Conservation (phyloP, 352 stramenopile genomes). For the Phytophthora macrochlamydospora region DNA sequence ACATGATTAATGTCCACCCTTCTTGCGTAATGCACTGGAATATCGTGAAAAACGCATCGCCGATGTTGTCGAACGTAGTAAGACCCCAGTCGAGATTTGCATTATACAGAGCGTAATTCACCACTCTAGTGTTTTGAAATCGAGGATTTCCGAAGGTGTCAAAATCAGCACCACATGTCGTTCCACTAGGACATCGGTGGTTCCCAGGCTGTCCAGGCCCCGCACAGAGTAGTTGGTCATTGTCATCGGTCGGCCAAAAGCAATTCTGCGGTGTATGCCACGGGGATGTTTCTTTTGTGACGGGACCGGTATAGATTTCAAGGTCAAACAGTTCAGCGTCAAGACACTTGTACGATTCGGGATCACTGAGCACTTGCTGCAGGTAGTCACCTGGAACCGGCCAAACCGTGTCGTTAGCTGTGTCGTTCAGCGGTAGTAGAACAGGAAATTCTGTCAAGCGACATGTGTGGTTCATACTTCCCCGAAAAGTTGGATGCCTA, state of each 20-base stretch:
- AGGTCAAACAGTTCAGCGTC: slow-evolving; percentile 17
- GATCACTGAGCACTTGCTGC: slow-evolving; percentile 39
- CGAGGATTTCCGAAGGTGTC: slow-evolving; percentile 65
- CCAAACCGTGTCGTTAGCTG: slow-evolving; percentile 44
- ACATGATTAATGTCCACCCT: slow-evolving; percentile 88
- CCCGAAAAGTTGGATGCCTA: slow-evolving; percentile 85
- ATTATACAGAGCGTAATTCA: slow-evolving; percentile 58
- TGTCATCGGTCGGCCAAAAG: slow-evolving; percentile 91
- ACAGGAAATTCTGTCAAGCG: slow-evolving; percentile 75
- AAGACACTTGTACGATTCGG: slow-evolving; percentile 44
- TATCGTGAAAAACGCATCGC: slow-evolving; percentile 77
- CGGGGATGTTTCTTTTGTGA: slow-evolving; percentile 71
- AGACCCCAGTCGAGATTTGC: slow-evolving; percentile 87
- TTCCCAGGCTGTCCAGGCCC: no score
- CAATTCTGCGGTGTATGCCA: slow-evolving; percentile 79
- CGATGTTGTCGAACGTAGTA: slow-evolving; percentile 90
- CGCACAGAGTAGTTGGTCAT: slow-evolving; percentile 49
- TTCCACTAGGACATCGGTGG: slow-evolving; percentile 35
- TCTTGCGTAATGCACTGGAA: slow-evolving; percentile 93
- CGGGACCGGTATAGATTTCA: slow-evolving; percentile 13
- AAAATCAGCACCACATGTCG: slow-evolving; percentile 71
- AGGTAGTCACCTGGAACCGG: slow-evolving; percentile 61
- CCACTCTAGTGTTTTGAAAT: slow-evolving; percentile 58
- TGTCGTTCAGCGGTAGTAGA: slow-evolving; percentile 28
- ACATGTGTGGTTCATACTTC: slow-evolving; percentile 70